Conservation (phyloP, 148 eudicot genomes). For the Diospyros lotus region DNA sequence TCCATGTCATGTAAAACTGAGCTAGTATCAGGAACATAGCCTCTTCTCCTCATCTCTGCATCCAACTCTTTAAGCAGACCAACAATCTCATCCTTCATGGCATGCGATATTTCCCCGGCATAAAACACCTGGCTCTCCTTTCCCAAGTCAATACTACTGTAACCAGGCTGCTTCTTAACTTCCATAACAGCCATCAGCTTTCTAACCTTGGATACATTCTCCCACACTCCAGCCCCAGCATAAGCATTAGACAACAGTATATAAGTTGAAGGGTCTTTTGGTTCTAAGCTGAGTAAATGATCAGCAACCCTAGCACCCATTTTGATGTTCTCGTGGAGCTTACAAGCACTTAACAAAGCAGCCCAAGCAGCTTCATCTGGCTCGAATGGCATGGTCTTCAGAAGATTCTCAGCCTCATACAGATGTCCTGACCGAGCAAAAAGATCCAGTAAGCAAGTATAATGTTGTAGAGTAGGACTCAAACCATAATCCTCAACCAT, state of each 20-base stretch:
- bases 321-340: constrained; percentile 35
- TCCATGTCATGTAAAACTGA: constrained; percentile 65
- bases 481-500: constrained; percentile 50
- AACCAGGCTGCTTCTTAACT: constrained; percentile 59
- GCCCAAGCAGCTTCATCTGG: constrained; percentile 85
- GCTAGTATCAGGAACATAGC: constrained; percentile 62
- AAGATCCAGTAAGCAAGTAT: constrained; percentile 68
- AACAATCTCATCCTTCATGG: constrained; percentile 44
- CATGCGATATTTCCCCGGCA: constrained; percentile 55
- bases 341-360: constrained; percentile 65
- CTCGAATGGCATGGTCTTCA: constrained; percentile 55
- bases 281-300: constrained; percentile 41
- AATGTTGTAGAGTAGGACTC: constrained; percentile 62
- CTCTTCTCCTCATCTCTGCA: constrained; percentile 57
- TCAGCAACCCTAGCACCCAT: constrained; percentile 52
- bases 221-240: constrained; percentile 61
- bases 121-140: constrained; percentile 54
- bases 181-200: constrained; percentile 50
- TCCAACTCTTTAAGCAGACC: constrained; percentile 51
- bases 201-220: constrained; percentile 45
- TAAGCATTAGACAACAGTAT: constrained; percentile 59
- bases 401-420: constrained; percentile 56
- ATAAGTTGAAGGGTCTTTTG: constrained; percentile 53
- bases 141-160: constrained; percentile 55
- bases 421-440: constrained; percentile 62